phyloP scores from a whole-genome alignment of 2,329 filamentous ascomycete species.

The Fusarium ramigenum region DNA sequence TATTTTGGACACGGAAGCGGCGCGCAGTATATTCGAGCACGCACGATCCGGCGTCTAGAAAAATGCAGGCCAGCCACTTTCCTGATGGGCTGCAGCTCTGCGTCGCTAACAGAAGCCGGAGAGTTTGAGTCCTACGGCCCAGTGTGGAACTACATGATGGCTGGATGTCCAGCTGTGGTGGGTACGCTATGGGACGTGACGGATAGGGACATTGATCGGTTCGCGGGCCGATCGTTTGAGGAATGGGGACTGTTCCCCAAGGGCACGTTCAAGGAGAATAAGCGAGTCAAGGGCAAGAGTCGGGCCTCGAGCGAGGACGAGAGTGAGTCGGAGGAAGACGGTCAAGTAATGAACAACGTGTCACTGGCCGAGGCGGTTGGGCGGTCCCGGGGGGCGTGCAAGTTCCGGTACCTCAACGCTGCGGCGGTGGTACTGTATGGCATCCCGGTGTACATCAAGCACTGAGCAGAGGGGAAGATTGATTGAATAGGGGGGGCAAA shows the following conservation, averaged over 20 bases:
- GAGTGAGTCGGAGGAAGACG: constrained; percentile 38
- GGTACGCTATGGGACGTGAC: constrained; percentile 98
- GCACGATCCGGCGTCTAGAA: constrained; percentile 81
- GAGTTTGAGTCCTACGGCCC: constrained; percentile 93
- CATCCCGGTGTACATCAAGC: constrained; percentile 83
- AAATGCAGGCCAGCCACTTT: constrained; percentile 81
- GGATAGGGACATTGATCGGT: constrained; percentile 95
- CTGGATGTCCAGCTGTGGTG: constrained; percentile 85
- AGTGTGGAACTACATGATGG: constrained; percentile 90
- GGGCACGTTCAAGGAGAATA: constrained; percentile 55
- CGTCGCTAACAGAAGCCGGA: constrained; percentile 78
- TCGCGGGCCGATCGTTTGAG: constrained; percentile 81
- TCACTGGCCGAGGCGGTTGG: constrained; percentile 85
- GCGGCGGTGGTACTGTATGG: constrained; percentile 95
- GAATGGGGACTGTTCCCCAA: constrained; percentile 79
- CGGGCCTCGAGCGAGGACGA: constrained; percentile 36
- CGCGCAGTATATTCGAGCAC: constrained; percentile 89
- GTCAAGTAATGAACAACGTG: constrained; percentile 49
- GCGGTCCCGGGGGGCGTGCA: constrained; percentile 79
- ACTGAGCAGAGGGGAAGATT: constrained; percentile 34
- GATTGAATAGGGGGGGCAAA: constrained; percentile 26
- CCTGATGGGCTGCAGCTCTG: constrained; percentile 94
- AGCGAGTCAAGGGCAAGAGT: constrained; percentile 43
- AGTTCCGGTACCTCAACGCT: constrained; percentile 90
- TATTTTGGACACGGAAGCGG: constrained; percentile 98